These are phyloP conservation scores for Peniophora sp. DNA, from an alignment of 1,284 basidiomycete genomes.

Conservation along the genomic window DNA sequence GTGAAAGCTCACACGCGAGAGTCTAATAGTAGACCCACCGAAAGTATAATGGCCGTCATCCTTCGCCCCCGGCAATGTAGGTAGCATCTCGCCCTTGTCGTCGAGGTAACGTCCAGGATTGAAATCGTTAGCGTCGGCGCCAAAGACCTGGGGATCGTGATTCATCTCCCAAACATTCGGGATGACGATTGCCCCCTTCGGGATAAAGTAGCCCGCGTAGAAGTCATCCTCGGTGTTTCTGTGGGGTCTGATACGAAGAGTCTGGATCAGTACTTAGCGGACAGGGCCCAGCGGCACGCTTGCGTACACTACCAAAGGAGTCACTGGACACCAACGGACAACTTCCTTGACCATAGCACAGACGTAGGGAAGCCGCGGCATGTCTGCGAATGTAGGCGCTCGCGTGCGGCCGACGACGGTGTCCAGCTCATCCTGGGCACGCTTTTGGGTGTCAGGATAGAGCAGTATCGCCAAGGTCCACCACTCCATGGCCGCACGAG, in stretches of 20 bases:
- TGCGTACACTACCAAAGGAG: slow-evolving; percentile 10
- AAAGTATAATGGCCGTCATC: slow-evolving; percentile 3
- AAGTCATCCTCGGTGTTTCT: slow-evolving; percentile 10
- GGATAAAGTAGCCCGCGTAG: slow-evolving; percentile 16
- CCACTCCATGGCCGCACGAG: slow-evolving; percentile 12
- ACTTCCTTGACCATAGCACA: slow-evolving; percentile 22
- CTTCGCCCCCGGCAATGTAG: background rate
- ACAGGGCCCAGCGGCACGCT: no score
- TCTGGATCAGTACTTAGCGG: no score
- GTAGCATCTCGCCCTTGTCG: background rate
- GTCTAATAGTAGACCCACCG: background rate
- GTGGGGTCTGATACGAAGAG: slow-evolving; percentile 10
- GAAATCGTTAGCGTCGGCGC: slow-evolving; percentile 1
- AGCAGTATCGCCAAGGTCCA: slow-evolving; percentile 21
- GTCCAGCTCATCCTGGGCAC: slow-evolving; percentile 23
- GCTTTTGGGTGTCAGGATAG: slow-evolving; percentile 19
- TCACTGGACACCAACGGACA: slow-evolving; percentile 19
- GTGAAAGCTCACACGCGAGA: no score
- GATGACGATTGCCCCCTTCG: slow-evolving; percentile 12
- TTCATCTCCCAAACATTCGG: slow-evolving; percentile 8
- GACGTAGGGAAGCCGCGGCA: slow-evolving; percentile 20
- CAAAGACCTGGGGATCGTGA: slow-evolving; percentile 1
- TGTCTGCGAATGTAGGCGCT: slow-evolving; percentile 22
- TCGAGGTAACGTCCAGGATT: slow-evolving; percentile 2
- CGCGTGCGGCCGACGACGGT: slow-evolving; percentile 19